Evolutionary conservation across 2,329 filamentous ascomycete genomes (phyloP), one percentile per base, ranked within the genome.

Genomic region (Exophiala lecanii-corni): DNA sequence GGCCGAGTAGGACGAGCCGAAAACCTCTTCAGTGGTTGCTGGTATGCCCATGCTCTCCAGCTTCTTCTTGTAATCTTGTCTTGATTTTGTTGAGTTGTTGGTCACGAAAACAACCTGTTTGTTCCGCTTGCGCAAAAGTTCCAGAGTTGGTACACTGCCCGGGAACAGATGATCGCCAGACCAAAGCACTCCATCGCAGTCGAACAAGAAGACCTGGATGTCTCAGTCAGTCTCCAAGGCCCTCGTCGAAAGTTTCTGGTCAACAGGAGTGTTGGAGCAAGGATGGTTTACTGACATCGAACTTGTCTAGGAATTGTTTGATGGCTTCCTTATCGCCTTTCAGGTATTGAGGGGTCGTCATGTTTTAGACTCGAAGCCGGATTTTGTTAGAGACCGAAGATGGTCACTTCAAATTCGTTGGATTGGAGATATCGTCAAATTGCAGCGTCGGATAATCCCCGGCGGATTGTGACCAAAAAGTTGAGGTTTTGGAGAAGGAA

Each of bases 111-210:
- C 82, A 23, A 92, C 77, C 62, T 84, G 84, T 67, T 98, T 98
- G 61, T 87, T 88, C 79, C 80, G 85, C 44, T 79, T 82, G 59
- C 87, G 82, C 50, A 98, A 71, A 67, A 94, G 74, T 49, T 88
- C 78, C 26, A 98, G 70, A 0, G 89, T 94, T 67, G 96, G 88
- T 3, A 86, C 83, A 4, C 89, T 82, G 40, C 84, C 85, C 10
- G 87, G 82, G 56, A 92, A 96, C 9, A 94, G 72, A 62, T 91
- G 83, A 61, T 96, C 88, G 37, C 92, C 92, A 12, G 89, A 95
- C 92, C 92, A 98, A 47, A 98, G 73, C 26, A 98, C 92, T 61
- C 91, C 92, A 79, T 98, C 92, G 69, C 92, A 98, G 64, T 98
- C 92, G 59, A 98, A 87, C 9, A 98, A 73, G 61, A 98, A 97